Percentiles rank a stretch among this genome's conserved stretches.
These are phyloP conservation scores for Spergularia azorica DNA, from an alignment of 179 eudicot species.

Conservation along the genomic window DNA sequence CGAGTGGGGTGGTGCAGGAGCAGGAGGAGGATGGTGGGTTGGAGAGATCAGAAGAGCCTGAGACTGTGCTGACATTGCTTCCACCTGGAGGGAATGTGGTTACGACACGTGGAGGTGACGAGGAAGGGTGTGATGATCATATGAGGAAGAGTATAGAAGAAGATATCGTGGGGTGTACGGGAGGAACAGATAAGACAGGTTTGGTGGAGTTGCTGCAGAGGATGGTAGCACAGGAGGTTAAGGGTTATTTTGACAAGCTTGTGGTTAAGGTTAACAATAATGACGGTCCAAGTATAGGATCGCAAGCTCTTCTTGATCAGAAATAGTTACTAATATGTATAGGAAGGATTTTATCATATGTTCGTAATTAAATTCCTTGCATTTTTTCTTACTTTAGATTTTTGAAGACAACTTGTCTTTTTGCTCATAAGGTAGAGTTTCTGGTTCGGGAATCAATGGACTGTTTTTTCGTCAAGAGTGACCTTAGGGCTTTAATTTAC, in stretches of 20 bases:
- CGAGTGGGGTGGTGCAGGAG: background rate
- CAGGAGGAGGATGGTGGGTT: conserved; percentile 17
- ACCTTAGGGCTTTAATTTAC: too few species aligned
- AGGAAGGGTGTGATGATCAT: background rate
- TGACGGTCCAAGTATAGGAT: conserved; percentile 17
- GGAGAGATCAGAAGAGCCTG: conserved; percentile 28
- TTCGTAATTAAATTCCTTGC: too few species aligned
- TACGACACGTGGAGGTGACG: conserved; percentile 18
- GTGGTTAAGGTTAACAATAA: conserved; percentile 18
- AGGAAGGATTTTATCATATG: too few species aligned
- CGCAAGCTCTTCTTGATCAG: conserved; percentile 1
- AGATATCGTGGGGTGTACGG: conserved; percentile 10
- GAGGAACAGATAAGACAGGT: conserved; percentile 22
- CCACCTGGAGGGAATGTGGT: conserved; percentile 39
- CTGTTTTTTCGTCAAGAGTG: too few species aligned
- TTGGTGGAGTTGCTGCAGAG: conserved; percentile 40
- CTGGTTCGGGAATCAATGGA: too few species aligned
- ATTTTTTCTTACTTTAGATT: too few species aligned
- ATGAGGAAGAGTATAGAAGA: conserved; percentile 7
- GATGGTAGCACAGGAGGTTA: conserved; percentile 60
- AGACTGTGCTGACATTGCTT: conserved; percentile 41
- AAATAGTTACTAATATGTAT: background rate
- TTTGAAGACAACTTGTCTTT: too few species aligned
- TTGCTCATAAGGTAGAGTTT: too few species aligned
- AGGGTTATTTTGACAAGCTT: conserved; percentile 36